Evolutionary conservation across 306 rosid species (phyloP).

Genomic region (Lathyrus aphaca): DNA sequence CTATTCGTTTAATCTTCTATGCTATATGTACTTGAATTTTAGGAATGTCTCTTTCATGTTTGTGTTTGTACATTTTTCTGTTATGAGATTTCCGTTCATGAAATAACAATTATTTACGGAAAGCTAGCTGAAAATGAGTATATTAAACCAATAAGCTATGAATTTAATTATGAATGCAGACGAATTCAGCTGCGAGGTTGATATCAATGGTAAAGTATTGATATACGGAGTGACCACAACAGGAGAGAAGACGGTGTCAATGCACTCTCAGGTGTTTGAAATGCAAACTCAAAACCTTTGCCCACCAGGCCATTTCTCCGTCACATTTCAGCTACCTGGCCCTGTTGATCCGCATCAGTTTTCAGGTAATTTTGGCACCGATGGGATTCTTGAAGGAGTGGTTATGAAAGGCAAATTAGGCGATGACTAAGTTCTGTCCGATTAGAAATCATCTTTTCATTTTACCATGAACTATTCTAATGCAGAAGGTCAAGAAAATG

Average conservation of each 20-base stretch:
- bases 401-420: slow-evolving; percentile 56
- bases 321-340: slow-evolving; percentile 78
- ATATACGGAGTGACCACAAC: slow-evolving; percentile 71
- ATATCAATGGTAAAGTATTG: slow-evolving; percentile 60
- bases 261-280: slow-evolving; percentile 70
- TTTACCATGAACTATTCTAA: slow-evolving; percentile 14
- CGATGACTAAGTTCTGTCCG: slow-evolving; percentile 5
- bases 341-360: slow-evolving; percentile 71
- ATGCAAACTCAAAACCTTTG: slow-evolving; percentile 79
- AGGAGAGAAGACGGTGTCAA: slow-evolving; percentile 68
- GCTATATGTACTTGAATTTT: background rate
- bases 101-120: background rate
- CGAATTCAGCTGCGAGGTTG: slow-evolving; percentile 73
- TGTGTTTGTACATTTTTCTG: background rate
- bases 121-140: too few relatives aligned
- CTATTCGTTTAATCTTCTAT: slow-evolving; percentile 31
- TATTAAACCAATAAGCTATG: slow-evolving; percentile 26
- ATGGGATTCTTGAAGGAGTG: slow-evolving; percentile 80
- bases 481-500: slow-evolving; percentile 10
- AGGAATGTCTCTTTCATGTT: slow-evolving; percentile 29
- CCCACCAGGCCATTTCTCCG: slow-evolving; percentile 75
- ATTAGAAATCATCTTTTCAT: slow-evolving; percentile 7
- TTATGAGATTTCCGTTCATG: slow-evolving; percentile 10
- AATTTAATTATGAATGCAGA: slow-evolving; percentile 51
- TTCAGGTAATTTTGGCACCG: slow-evolving; percentile 68